Conservation (phyloP, 352 stramenopile genomes). For the Globisporangium viniferum region DNA sequence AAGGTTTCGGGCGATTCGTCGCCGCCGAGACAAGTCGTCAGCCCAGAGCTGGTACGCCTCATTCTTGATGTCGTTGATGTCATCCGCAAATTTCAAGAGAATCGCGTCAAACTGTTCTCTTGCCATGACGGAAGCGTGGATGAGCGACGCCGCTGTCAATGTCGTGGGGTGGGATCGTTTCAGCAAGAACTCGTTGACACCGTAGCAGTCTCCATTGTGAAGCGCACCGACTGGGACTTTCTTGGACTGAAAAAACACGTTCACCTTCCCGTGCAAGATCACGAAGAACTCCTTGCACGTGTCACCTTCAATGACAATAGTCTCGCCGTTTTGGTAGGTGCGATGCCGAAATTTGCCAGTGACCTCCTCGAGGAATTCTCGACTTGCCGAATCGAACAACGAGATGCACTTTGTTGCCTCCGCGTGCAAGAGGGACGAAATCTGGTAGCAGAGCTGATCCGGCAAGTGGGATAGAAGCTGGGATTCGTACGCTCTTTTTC, state of each 20-base stretch:
- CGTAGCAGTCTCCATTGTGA: constrained; percentile 66
- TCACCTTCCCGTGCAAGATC: constrained; percentile 55
- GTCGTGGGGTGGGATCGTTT: constrained; percentile 38
- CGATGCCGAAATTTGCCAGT: constrained; percentile 76
- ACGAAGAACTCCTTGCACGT: constrained; percentile 72
- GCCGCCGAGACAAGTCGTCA: constrained; percentile 32
- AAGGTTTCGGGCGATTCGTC: constrained; percentile 42
- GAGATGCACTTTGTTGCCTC: constrained; percentile 48
- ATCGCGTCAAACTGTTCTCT: constrained; percentile 69
- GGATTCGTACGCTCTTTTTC: constrained; percentile 70
- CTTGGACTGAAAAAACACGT: constrained; percentile 52
- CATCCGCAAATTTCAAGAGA: constrained; percentile 55
- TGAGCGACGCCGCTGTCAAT: constrained; percentile 38
- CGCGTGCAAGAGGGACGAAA: constrained; percentile 67
- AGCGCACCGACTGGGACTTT: constrained; percentile 52
- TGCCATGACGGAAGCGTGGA: constrained; percentile 71
- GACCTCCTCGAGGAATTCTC: constrained; percentile 73
- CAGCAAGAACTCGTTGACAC: constrained; percentile 65
- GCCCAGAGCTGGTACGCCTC: constrained; percentile 39
- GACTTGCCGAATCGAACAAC: constrained; percentile 61
- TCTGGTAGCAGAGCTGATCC: constrained; percentile 71
- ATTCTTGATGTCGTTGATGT: constrained; percentile 48
- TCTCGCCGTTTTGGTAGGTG: constrained; percentile 70
- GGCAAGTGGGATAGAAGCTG: constrained; percentile 61
- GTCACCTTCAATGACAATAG: constrained; percentile 63